Percentiles rank a stretch among this genome's conserved stretches.
phyloP scores from a whole-genome alignment of 805 yeast genomes.

The Saturnispora bothae region DNA sequence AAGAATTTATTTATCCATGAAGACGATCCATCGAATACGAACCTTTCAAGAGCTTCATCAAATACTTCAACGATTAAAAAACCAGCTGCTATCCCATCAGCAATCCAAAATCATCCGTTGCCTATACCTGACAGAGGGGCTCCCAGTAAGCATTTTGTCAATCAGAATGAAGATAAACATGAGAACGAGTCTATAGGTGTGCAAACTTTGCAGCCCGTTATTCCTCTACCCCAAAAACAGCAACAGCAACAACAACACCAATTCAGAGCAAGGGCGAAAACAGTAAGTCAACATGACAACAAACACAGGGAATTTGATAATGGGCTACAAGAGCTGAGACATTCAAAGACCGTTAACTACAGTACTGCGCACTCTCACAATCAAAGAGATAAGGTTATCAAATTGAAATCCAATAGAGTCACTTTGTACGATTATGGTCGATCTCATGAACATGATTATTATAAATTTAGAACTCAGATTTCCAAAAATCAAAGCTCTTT shows the following conservation, averaged over 20 bases:
- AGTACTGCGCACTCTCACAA: constrained; percentile 17
- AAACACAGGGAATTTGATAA: too few relatives aligned
- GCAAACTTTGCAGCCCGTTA: too few relatives aligned
- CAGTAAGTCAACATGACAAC: constrained; percentile 6
- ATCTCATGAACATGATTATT: constrained; percentile 27
- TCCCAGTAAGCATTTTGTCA: neutral
- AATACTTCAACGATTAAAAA: constrained; percentile 1
- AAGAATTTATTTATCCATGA: constrained; percentile 20
- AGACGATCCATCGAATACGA: constrained; percentile 2
- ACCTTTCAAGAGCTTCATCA: constrained; percentile 1
- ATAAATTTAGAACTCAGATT: constrained; percentile 26
- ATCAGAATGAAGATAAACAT: too few relatives aligned
- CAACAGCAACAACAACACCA: neutral
- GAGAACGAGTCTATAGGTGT: too few relatives aligned
- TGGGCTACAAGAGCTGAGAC: constrained; percentile 14
- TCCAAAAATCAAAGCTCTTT: constrained; percentile 21
- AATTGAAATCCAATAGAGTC: constrained; percentile 23
- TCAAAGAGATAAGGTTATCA: constrained; percentile 20
- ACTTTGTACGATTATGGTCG: constrained; percentile 23
- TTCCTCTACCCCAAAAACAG: neutral
- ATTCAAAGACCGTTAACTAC: constrained; percentile 20
- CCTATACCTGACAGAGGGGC: constrained; percentile 14
- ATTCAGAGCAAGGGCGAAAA: constrained; percentile 10
- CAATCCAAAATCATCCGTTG: constrained; percentile 2
- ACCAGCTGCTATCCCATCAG: neutral